Base-by-base conservation (phyloP, 352 stramenopile species). In the Pythium dissimile region DNA sequence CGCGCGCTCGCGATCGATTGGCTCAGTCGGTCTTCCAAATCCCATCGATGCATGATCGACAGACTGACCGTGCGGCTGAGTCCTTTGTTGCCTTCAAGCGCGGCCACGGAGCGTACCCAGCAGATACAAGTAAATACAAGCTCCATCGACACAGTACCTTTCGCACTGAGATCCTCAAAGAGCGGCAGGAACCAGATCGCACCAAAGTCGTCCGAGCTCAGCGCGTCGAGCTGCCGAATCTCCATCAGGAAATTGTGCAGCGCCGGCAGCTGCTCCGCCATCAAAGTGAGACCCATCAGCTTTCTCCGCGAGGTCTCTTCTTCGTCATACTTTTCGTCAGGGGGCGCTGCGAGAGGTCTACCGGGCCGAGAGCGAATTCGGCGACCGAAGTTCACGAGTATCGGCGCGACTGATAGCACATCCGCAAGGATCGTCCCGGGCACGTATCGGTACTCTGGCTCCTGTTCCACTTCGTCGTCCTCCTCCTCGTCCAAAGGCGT, bases 81-180 rank as follows among this genome's bases (percentile, higher is more conserved):
- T 0, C 54, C 49, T 23, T 28, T 35, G 23, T 68, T 31, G n/a
- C 69, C 62, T 31, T 77, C 58, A 1, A 77, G 51, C n/a, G 57
- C 65, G 15, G 62, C 54, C 7, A 70, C 31, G 1, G 65, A 66
- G 18, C 71, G 71, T 12, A 73, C 21, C 66, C 66, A 77, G 42
- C 69, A 72, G 12, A 67, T 62, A 21, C 55, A 66, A 3, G 57
- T 47, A 28, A 75, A 75, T 27, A 59, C 52, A 9, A 67, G 53
- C 1, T 47, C 52, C 3, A 75, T n/a, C 28, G 53, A 62, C 43
- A 71, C 64, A 18, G 58, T 28, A 20, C 62, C 52, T 13, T 52
- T 64, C 28, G 50, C 26, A 18, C 38, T 8, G 28, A 47, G 69
- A 26, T 63, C 43, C 5, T 66, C 59, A 53, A 72, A 61, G 23